Conservation (phyloP, 225 moss, liverwort and hornwort genomes). For the Sphagnum contortum region DNA sequence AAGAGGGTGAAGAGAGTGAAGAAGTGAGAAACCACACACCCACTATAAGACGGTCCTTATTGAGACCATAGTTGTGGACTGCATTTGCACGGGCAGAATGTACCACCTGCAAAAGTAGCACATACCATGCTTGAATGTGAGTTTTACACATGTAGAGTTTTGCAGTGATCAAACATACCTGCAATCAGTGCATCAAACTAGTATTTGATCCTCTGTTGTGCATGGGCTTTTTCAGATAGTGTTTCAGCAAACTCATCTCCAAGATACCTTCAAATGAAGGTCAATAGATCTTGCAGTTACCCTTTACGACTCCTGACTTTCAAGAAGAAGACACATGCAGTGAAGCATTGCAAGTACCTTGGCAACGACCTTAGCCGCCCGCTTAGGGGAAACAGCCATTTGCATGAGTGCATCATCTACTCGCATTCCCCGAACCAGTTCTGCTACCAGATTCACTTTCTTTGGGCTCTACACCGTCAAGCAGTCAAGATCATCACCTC, state of each 20-base stretch:
- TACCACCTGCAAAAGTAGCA: conserved; percentile 35
- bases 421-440: conserved; percentile 95
- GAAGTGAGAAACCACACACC: conserved; percentile 21
- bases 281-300: too few relatives aligned
- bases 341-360: conserved; percentile 22
- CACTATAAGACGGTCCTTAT: conserved; percentile 80
- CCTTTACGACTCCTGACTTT: too few relatives aligned
- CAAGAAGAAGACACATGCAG: too few relatives aligned
- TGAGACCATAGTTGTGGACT: conserved; percentile 75
- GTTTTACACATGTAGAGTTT: too few relatives aligned
- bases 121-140: too few relatives aligned
- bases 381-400: conserved; percentile 84
- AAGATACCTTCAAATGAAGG: too few relatives aligned
- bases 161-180: too few relatives aligned
- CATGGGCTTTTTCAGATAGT: too few relatives aligned
- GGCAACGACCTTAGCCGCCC: conserved; percentile 81
- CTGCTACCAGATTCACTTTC: conserved; percentile 93
- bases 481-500: too few relatives aligned
- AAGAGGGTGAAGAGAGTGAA: background rate
- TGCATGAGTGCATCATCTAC: conserved; percentile 90
- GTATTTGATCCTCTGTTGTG: too few relatives aligned
- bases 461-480: conserved; percentile 52
- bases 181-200: too few relatives aligned
- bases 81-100: conserved; percentile 96
- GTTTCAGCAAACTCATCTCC: too few relatives aligned